Conservation (phyloP, 1,284 basidiomycete species). For the Cutaneotrichosporon mucoides region DNA sequence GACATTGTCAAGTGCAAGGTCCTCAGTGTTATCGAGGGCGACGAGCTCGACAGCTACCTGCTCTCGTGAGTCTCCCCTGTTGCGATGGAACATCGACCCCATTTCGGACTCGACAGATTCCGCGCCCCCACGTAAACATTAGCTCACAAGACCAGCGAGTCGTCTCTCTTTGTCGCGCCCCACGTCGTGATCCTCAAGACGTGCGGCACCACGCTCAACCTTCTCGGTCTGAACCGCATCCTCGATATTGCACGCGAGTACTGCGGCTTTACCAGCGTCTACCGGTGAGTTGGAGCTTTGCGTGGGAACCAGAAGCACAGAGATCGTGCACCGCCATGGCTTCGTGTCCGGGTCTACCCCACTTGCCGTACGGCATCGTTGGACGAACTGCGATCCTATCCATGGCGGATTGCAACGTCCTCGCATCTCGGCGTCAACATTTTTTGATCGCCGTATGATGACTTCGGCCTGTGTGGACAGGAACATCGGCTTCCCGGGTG, state of each 20-base stretch:
- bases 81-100: neutral
- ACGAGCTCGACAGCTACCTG: conserved; percentile 90
- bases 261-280: conserved; percentile 68
- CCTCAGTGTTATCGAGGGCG: conserved; percentile 79
- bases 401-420: no score
- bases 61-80: conserved; percentile 64
- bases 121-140: neutral
- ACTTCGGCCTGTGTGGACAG: neutral
- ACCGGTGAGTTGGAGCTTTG: conserved; percentile 54
- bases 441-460: no score
- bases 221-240: conserved; percentile 87
- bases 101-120: neutral
- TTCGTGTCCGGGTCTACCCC: no score
- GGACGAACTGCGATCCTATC: no score
- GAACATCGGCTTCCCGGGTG: neutral
- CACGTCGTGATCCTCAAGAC: conserved; percentile 98
- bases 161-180: conserved; percentile 91
- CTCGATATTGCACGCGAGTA: conserved; percentile 80
- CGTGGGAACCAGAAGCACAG: neutral
- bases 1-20: conserved; percentile 97
- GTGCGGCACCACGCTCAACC: conserved; percentile 96
- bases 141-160: conserved; percentile 66
- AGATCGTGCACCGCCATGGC: no score
- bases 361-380: no score
- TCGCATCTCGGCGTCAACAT: no score